phyloP scores from a whole-genome alignment of 2,329 filamentous ascomycete species.

The Venturiaceae sp. region DNA sequence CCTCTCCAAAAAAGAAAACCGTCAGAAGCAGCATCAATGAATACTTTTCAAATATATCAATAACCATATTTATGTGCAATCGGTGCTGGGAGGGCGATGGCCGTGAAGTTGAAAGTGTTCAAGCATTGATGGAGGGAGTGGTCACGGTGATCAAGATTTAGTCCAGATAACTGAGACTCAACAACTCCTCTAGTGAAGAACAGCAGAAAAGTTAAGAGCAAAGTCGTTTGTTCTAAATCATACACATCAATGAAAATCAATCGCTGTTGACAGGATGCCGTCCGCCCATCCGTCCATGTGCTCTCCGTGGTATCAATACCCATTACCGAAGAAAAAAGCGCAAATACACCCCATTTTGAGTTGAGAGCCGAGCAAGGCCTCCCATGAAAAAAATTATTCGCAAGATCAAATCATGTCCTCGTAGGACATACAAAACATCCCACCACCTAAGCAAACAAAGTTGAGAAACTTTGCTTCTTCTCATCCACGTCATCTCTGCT shows the following conservation, averaged over 20 bases:
- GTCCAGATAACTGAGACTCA: no score
- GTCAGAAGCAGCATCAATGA: no score
- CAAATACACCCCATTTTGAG: not conserved
- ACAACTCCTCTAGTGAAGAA: no score
- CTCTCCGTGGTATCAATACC: not conserved
- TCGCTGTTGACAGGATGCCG: not conserved
- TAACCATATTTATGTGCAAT: no score
- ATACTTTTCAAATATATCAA: no score
- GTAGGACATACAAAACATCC: no score
- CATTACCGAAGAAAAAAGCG: not conserved
- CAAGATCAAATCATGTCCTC: no score
- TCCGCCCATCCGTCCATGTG: not conserved
- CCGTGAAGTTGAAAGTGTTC: no score
- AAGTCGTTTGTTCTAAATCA: not conserved
- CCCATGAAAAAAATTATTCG: not conserved
- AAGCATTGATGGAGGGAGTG: no score
- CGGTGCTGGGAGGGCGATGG: no score
- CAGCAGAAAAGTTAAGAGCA: not conserved
- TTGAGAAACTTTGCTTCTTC: conserved; percentile 23
- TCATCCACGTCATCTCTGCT: conserved; percentile 36
- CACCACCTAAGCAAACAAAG: not conserved
- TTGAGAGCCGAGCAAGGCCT: not conserved
- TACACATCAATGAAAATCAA: not conserved
- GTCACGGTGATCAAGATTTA: no score
- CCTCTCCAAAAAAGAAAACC: no score